These are phyloP conservation scores for Arabidopsis suecica DNA, from an alignment of 345 rosid species.

Conservation along the genomic window DNA sequence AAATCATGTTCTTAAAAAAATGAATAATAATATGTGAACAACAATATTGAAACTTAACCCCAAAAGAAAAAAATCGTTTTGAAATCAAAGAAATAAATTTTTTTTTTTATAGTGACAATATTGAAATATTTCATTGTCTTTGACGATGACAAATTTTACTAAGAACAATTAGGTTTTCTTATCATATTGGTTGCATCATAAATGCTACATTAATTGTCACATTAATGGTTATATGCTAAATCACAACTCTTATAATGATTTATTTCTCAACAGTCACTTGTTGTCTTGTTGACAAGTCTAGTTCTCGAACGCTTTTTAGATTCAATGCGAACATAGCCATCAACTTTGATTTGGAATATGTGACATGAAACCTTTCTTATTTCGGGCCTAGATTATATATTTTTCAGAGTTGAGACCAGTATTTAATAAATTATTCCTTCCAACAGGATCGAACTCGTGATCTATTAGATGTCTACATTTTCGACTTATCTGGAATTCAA, in stretches of 20 bases:
- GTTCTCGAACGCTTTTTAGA: background rate
- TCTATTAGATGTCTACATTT: no score
- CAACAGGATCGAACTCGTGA: no score
- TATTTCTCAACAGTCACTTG: background rate
- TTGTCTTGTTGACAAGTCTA: background rate
- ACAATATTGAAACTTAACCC: background rate
- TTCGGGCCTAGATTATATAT: no score
- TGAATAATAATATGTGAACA: background rate
- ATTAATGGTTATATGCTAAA: background rate
- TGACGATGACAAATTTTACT: background rate
- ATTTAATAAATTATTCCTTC: no score
- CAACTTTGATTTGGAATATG: background rate
- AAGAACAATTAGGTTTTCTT: no score
- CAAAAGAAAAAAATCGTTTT: background rate
- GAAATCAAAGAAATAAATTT: background rate
- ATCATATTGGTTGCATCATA: constrained; percentile 7
- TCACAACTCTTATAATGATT: constrained; percentile 1
- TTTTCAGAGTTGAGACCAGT: no score
- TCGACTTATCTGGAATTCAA: no score
- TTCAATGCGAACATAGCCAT: background rate
- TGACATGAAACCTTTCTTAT: background rate
- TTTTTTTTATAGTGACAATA: background rate
- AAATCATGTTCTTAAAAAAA: background rate
- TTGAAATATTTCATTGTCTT: background rate
- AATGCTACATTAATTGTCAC: background rate